Evolutionary conservation across 768 basidiomycete genomes (phyloP).

Genomic region (Suillus subluteus): DNA sequence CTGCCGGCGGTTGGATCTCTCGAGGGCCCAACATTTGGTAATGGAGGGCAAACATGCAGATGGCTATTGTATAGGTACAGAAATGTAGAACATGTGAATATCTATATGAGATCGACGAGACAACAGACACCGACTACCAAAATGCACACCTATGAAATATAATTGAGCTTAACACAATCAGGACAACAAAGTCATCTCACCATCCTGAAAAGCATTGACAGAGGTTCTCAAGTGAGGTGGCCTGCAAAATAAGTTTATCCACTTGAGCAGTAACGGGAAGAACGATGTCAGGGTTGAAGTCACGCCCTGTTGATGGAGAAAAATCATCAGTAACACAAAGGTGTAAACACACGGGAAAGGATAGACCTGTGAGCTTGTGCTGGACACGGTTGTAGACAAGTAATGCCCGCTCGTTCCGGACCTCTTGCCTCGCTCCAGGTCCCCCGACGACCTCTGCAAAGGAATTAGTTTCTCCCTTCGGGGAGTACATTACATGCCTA

Average conservation of each 20-base stretch:
- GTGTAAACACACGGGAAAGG: background rate
- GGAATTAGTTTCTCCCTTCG: conserved; percentile 10
- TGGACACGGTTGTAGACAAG: conserved; percentile 94
- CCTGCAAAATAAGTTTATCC: conserved; percentile 90
- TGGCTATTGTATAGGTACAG: conserved; percentile 23
- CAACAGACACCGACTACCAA: conserved; percentile 49
- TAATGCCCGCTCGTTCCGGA: conserved; percentile 88
- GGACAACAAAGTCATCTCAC: conserved; percentile 42
- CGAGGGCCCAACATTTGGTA: background rate
- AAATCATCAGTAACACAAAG: background rate
- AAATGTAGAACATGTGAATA: conserved; percentile 19
- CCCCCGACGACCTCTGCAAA: conserved; percentile 48
- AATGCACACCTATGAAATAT: conserved; percentile 63
- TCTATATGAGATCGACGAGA: conserved; percentile 18
- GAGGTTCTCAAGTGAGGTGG: conserved; percentile 91
- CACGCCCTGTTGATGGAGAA: conserved; percentile 60
- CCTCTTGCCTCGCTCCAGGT: conserved; percentile 71
- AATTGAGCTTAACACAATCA: conserved; percentile 4
- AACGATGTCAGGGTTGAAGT: conserved; percentile 85
- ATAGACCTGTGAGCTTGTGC: conserved; percentile 87
- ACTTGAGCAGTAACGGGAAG: conserved; percentile 85
- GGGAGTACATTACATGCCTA: conserved; percentile 35
- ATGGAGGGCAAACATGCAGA: background rate
- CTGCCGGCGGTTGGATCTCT: conserved; percentile 1
- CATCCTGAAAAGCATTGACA: conserved; percentile 98